Evolutionary conservation across 345 rosid genomes (phyloP).

Genomic region (Laguncularia racemosa): DNA sequence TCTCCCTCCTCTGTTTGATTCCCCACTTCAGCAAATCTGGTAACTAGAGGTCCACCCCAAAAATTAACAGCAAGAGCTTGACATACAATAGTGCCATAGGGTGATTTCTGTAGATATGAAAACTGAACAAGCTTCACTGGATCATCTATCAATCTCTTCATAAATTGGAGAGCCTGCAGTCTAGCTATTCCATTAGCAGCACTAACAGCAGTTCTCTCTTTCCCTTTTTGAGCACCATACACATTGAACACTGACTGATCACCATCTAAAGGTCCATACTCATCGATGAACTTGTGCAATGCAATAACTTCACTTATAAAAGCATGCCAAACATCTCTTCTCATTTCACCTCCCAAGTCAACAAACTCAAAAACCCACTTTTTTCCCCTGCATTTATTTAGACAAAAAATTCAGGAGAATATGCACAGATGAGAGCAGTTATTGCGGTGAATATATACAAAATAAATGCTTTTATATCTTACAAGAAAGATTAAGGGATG

Average conservation of each 20-base stretch:
- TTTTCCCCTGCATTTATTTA: slow-evolving; percentile 42
- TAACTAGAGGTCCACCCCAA: slow-evolving; percentile 83
- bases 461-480: too few species aligned
- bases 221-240: slow-evolving; percentile 77
- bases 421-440: too few species aligned
- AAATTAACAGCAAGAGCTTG: slow-evolving; percentile 79
- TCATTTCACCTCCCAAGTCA: slow-evolving; percentile 88
- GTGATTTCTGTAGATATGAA: slow-evolving; percentile 74
- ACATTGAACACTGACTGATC: slow-evolving; percentile 55
- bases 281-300: slow-evolving; percentile 62
- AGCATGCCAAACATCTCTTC: slow-evolving; percentile 96
- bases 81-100: slow-evolving; percentile 64
- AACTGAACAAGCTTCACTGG: slow-evolving; percentile 81
- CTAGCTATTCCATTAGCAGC: slow-evolving; percentile 72
- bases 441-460: too few species aligned
- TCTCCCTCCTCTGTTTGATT: slow-evolving; percentile 22
- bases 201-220: slow-evolving; percentile 57
- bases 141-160: slow-evolving; percentile 75
- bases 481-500: background rate
- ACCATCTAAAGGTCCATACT: slow-evolving; percentile 65
- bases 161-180: slow-evolving; percentile 84
- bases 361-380: slow-evolving; percentile 91
- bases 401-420: background rate
- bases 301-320: slow-evolving; percentile 74
- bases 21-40: slow-evolving; percentile 36